Percentiles rank a stretch among this genome's conserved stretches.
These are phyloP conservation scores for Telfairia occidentalis DNA, from an alignment of 331 rosid species.

Conservation along the genomic window DNA sequence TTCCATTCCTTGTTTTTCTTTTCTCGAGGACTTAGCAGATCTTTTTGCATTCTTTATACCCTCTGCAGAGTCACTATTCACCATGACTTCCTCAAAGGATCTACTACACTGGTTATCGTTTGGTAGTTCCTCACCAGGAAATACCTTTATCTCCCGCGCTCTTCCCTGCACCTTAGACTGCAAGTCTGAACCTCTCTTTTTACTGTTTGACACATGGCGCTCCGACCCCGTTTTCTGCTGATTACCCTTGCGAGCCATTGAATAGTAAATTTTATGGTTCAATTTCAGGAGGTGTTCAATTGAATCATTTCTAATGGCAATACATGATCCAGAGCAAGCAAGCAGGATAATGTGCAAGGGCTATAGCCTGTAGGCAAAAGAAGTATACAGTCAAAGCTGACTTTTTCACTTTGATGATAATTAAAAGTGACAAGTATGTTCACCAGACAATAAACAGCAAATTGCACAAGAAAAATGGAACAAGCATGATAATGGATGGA, in stretches of 20 bases:
- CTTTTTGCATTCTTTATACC: constrained; percentile 28
- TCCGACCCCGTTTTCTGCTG: constrained; percentile 76
- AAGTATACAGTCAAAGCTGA: not conserved
- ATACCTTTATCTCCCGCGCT: constrained; percentile 40
- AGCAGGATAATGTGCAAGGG: not conserved
- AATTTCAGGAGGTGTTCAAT: constrained; percentile 12
- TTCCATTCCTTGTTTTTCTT: constrained; percentile 47
- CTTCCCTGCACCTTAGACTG: constrained; percentile 39
- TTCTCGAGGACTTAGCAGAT: constrained; percentile 25
- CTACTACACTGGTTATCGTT: constrained; percentile 26
- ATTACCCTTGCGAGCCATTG: constrained; percentile 89
- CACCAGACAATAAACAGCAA: not conserved
- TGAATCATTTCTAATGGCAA: constrained; percentile 14
- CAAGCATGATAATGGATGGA: not conserved
- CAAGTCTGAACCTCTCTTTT: constrained; percentile 32
- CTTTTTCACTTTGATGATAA: not conserved
- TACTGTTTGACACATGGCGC: constrained; percentile 39
- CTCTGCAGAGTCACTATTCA: constrained; percentile 24
- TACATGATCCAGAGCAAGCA: not conserved
- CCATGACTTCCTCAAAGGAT: constrained; percentile 23
- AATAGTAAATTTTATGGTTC: constrained; percentile 9
- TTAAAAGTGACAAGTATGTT: not conserved
- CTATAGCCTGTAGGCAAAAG: not conserved
- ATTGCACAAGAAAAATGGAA: not conserved
- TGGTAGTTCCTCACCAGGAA: constrained; percentile 50